phyloP scores from a whole-genome alignment of 1,284 basidiomycete species.

The Dichomitus squalens region DNA sequence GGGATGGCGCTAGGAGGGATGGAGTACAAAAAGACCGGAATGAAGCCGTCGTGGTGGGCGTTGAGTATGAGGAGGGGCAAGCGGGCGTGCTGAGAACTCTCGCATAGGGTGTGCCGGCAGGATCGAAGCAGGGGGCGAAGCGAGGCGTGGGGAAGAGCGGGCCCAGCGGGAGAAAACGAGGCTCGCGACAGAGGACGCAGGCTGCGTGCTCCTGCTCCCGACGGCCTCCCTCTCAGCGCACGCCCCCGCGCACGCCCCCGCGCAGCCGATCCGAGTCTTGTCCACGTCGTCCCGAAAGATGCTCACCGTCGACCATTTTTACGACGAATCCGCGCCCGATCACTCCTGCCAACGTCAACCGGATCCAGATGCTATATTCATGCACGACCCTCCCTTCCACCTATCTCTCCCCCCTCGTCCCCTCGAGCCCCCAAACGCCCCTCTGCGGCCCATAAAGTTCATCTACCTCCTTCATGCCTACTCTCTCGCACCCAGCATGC shows the following conservation, averaged over 20 bases:
- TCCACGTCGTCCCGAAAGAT: slow-evolving; percentile 6
- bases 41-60: neutral
- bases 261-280: slow-evolving; percentile 1
- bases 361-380: slow-evolving; percentile 25
- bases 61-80: slow-evolving; percentile 1
- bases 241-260: neutral
- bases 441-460: slow-evolving; percentile 8
- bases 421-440: neutral
- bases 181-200: neutral
- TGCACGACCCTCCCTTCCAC: slow-evolving; percentile 15
- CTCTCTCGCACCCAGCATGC: slow-evolving; percentile 12
- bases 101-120: slow-evolving; percentile 14
- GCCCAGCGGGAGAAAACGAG: neutral
- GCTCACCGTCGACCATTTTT: slow-evolving; percentile 15
- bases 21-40: neutral
- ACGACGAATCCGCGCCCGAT: slow-evolving; percentile 20
- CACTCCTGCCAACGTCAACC: slow-evolving; percentile 23
- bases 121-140: slow-evolving; percentile 17
- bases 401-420: slow-evolving; percentile 9
- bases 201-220: neutral
- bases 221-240: neutral
- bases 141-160: slow-evolving; percentile 19
- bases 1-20: neutral
- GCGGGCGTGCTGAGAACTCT: slow-evolving; percentile 1
- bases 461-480: slow-evolving; percentile 18